Evolutionary conservation across 352 stramenopile species (phyloP).

Genomic region (Aphanomyces euteiches): DNA sequence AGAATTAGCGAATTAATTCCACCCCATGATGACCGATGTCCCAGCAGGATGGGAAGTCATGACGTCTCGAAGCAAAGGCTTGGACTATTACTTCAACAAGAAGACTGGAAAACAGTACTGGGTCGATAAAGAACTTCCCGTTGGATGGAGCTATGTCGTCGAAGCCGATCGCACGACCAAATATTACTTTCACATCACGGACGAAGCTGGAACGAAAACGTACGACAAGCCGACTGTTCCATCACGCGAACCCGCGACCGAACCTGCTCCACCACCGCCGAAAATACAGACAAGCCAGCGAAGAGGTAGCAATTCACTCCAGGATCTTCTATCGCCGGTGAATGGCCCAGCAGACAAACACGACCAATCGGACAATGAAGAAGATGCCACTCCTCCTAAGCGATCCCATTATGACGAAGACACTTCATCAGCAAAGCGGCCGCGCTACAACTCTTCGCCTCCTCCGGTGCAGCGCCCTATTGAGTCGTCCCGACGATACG

Average conservation of each 20-base stretch:
- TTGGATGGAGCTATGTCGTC: constrained; percentile 77
- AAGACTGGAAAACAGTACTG: constrained; percentile 79
- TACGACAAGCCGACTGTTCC: constrained; percentile 55
- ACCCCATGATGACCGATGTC: constrained; percentile 27
- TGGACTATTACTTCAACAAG: constrained; percentile 81
- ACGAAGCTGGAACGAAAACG: constrained; percentile 63
- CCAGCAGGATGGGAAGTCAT: constrained; percentile 67
- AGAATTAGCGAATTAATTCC: no score
- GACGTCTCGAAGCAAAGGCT: constrained; percentile 79
- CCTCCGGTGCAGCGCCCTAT: no score
- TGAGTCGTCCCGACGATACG: neutral
- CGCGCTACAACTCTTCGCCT: neutral
- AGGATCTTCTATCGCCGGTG: constrained; percentile 64
- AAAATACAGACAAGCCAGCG: constrained; percentile 23
- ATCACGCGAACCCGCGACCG: neutral
- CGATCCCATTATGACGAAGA: neutral
- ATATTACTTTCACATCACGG: constrained; percentile 57
- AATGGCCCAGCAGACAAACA: neutral
- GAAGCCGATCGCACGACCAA: constrained; percentile 60
- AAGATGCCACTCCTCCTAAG: no score
- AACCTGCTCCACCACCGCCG: no score
- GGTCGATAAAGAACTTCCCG: constrained; percentile 73
- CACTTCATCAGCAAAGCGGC: neutral
- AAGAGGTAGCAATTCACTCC: constrained; percentile 76
- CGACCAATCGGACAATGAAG: neutral